phyloP scores from a whole-genome alignment of 768 basidiomycete genomes.

The Russula earlei region DNA sequence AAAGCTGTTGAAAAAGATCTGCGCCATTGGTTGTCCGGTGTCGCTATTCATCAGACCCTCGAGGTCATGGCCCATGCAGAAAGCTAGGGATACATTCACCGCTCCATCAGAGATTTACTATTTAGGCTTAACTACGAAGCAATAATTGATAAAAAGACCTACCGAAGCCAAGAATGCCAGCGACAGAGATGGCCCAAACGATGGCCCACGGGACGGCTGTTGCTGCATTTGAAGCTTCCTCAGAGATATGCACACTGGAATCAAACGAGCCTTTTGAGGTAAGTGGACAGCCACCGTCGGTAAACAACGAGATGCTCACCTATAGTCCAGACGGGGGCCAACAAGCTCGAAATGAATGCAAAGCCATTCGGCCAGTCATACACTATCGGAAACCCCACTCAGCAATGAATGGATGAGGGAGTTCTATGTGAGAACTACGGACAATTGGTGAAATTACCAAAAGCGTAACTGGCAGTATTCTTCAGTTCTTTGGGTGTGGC shows the following conservation, averaged over 20 bases:
- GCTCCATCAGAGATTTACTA: slow-evolving; percentile 26
- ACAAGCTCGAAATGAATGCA: slow-evolving; percentile 35
- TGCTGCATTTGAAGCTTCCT: slow-evolving; percentile 62
- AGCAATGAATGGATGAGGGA: background rate
- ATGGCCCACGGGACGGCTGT: slow-evolving; percentile 64
- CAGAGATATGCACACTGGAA: slow-evolving; percentile 56
- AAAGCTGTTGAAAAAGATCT: slow-evolving; percentile 39
- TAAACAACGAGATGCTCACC: slow-evolving; percentile 23
- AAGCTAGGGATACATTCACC: slow-evolving; percentile 44
- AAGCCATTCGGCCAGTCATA: slow-evolving; percentile 36
- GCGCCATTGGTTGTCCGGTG: slow-evolving; percentile 35
- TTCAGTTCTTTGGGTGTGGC: slow-evolving; percentile 32
- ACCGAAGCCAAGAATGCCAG: slow-evolving; percentile 55
- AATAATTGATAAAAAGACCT: slow-evolving; percentile 15
- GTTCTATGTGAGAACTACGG: background rate
- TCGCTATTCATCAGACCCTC: slow-evolving; percentile 28
- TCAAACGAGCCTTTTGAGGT: slow-evolving; percentile 34
- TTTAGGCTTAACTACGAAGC: too few species aligned
- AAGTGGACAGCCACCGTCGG: background rate
- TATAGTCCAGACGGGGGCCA: slow-evolving; percentile 39
- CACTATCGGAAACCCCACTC: slow-evolving; percentile 21
- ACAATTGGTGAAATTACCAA: slow-evolving; percentile 34
- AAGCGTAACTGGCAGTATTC: slow-evolving; percentile 33
- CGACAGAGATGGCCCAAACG: slow-evolving; percentile 44
- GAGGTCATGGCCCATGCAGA: slow-evolving; percentile 50